Percentiles rank a stretch among this genome's conserved stretches.
Evolutionary conservation across 371 early-diverging fungal genomes (phyloP).

Genomic region (Circinella umbellata): DNA sequence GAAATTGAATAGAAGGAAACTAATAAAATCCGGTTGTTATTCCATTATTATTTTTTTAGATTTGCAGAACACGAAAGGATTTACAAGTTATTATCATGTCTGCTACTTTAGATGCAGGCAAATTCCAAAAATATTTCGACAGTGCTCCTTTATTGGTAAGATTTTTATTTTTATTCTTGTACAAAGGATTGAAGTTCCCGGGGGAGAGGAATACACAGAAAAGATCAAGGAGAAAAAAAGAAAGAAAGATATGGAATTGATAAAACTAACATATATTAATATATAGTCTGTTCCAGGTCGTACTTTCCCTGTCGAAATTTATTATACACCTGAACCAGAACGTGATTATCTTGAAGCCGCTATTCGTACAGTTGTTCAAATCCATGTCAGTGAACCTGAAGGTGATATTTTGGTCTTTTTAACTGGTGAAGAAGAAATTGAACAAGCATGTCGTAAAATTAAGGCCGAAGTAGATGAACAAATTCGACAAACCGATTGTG

Average conservation of each 20-base stretch:
- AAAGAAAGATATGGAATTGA: background rate
- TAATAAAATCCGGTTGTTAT: background rate
- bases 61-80: conserved; percentile 65
- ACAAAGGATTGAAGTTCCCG: too few relatives aligned
- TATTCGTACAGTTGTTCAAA: conserved; percentile 83
- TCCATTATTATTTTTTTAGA: conserved; percentile 19
- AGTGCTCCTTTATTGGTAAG: conserved; percentile 67
- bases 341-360: conserved; percentile 89
- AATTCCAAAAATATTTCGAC: conserved; percentile 87
- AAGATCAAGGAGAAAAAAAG: too few relatives aligned
- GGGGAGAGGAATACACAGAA: too few relatives aligned
- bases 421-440: conserved; percentile 96
- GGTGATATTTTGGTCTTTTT: conserved; percentile 93
- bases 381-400: conserved; percentile 82
- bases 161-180: too few relatives aligned
- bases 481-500: conserved; percentile 60
- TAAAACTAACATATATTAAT: background rate
- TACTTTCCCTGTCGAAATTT: conserved; percentile 91
- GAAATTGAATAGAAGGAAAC: too few relatives aligned
- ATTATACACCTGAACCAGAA: conserved; percentile 88
- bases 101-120: conserved; percentile 90
- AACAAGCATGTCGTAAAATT: conserved; percentile 80
- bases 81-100: conserved; percentile 91
- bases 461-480: conserved; percentile 68
- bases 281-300: conserved; percentile 78